phyloP scores from a whole-genome alignment of 495 filamentous ascomycete genomes.

The Amorphotheca resinae region DNA sequence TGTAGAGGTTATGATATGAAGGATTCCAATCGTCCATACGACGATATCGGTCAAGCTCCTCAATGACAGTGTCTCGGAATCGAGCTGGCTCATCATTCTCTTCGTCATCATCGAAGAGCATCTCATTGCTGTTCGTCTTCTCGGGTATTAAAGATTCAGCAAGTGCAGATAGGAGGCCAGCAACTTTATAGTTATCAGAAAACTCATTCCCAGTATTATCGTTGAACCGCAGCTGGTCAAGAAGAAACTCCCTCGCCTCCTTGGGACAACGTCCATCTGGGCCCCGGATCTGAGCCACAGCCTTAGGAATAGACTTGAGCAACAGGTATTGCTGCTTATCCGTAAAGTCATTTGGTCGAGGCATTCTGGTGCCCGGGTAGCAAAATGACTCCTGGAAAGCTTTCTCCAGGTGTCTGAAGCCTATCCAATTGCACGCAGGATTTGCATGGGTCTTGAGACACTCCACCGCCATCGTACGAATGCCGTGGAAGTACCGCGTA shows the following conservation, averaged over 20 bases:
- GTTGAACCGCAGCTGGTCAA: conserved; percentile 82
- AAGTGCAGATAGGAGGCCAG: conserved; percentile 66
- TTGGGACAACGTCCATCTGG: conserved; percentile 62
- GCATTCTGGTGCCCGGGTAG: conserved; percentile 56
- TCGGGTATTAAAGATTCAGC: conserved; percentile 59
- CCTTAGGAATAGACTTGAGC: conserved; percentile 65
- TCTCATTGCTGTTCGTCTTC: conserved; percentile 19
- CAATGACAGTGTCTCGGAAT: conserved; percentile 57
- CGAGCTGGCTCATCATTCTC: conserved; percentile 40
- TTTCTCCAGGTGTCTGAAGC: conserved; percentile 69
- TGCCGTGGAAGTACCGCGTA: conserved; percentile 81
- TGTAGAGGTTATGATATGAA: conserved; percentile 85
- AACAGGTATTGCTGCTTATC: conserved; percentile 72
- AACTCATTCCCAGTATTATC: conserved; percentile 81
- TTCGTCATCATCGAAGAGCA: conserved; percentile 37
- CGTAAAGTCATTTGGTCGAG: conserved; percentile 77
- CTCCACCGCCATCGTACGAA: conserved; percentile 68
- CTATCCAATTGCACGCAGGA: conserved; percentile 60
- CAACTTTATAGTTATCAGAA: conserved; percentile 80
- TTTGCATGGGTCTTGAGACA: conserved; percentile 62
- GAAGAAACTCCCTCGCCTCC: conserved; percentile 62
- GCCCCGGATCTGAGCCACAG: conserved; percentile 69
- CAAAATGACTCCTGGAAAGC: conserved; percentile 85
- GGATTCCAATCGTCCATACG: conserved; percentile 90
- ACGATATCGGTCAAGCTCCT: conserved; percentile 80